phyloP scores from a whole-genome alignment of 2,329 filamentous ascomycete species.

The Sarocladiaceae sp. region DNA sequence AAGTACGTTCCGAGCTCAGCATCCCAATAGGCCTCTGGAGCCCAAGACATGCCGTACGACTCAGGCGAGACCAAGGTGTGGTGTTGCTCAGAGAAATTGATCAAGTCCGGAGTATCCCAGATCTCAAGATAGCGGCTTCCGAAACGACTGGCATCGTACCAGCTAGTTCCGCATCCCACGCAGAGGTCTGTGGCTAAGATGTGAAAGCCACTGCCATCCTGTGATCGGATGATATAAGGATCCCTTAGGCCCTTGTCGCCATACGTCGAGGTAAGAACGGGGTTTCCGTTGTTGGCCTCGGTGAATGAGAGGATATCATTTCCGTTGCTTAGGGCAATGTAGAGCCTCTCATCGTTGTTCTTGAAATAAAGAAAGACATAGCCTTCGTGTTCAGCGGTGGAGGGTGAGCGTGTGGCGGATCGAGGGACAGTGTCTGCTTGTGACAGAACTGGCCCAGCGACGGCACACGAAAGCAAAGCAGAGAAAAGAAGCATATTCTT shows the following conservation, averaged over 20 bases:
- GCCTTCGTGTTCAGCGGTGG: conserved; percentile 54
- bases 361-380: conserved; percentile 64
- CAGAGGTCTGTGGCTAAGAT: conserved; percentile 44
- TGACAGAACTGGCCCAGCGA: not conserved
- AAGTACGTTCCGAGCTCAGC: conserved; percentile 29
- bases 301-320: conserved; percentile 42
- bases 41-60: conserved; percentile 42
- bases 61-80: conserved; percentile 37
- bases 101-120: conserved; percentile 40
- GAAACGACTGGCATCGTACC: conserved; percentile 32
- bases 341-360: conserved; percentile 41
- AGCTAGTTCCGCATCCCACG: conserved; percentile 42
- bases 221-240: conserved; percentile 42
- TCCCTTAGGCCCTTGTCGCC: conserved; percentile 43
- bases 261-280: conserved; percentile 33
- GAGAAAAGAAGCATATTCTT: not conserved
- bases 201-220: conserved; percentile 39
- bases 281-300: conserved; percentile 37
- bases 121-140: conserved; percentile 41
- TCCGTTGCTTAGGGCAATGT: conserved; percentile 38
- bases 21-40: conserved; percentile 40
- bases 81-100: conserved; percentile 38
- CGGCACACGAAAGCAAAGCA: not conserved
- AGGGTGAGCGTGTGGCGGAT: not conserved
- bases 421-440: not conserved